Percentiles rank a stretch among this genome's conserved stretches.
Evolutionary conservation across 73 alveolate species (phyloP).

Genomic region (Urostyla sp.): DNA sequence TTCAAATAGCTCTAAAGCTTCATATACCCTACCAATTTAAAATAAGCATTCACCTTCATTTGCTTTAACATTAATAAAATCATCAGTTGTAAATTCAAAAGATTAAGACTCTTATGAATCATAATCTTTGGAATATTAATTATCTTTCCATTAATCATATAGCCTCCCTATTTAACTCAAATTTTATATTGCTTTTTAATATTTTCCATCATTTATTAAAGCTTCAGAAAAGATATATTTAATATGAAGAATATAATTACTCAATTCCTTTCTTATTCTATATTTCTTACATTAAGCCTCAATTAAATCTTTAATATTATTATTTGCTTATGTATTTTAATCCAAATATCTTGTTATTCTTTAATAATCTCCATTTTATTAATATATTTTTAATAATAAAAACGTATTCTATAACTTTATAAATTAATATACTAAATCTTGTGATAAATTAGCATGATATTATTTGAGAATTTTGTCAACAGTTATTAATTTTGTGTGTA

Average conservation of each 20-base stretch:
- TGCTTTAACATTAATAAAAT: constrained; percentile 15
- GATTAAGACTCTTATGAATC: background rate
- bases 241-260: constrained; percentile 19
- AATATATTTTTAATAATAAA: background rate
- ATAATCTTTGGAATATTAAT: background rate
- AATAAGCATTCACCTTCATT: constrained; percentile 36
- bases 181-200: background rate
- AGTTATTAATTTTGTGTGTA: background rate
- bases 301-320: background rate
- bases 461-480: constrained; percentile 26
- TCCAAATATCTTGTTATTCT: constrained; percentile 26
- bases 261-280: constrained; percentile 18
- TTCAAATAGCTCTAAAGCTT: constrained; percentile 47
- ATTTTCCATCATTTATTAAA: background rate
- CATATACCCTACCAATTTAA: constrained; percentile 27
- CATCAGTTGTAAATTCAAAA: constrained; percentile 38
- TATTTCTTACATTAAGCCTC: constrained; percentile 8
- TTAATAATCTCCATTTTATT: background rate
- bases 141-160: constrained; percentile 39
- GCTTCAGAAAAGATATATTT: background rate
- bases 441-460: background rate
- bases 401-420: constrained; percentile 3
- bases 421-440: background rate
- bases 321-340: background rate
- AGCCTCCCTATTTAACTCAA: background rate